Evolutionary conservation across 176 grass and related monocot genomes (phyloP).

Genomic region (Poa annua): DNA sequence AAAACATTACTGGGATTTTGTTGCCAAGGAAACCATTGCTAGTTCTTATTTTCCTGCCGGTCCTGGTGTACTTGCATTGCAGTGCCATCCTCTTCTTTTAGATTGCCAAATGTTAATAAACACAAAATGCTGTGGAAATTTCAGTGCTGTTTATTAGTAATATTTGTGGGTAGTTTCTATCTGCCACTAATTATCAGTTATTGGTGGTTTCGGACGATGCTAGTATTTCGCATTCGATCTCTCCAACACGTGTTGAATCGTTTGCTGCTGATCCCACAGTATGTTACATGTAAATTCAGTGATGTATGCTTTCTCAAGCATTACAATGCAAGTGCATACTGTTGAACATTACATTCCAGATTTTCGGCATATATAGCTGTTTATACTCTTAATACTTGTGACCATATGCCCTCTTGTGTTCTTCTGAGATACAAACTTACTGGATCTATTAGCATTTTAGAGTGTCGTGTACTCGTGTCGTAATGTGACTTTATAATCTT

Average conservation of each 20-base stretch:
- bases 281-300: background rate
- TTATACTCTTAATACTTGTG: background rate
- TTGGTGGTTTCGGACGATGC: constrained; percentile 5
- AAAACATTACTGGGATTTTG: background rate
- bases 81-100: background rate
- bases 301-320: constrained; percentile 16
- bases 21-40: background rate
- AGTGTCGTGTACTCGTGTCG: constrained; percentile 12
- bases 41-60: background rate
- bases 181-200: constrained; percentile 9
- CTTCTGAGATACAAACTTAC: background rate
- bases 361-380: background rate
- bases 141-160: background rate
- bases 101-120: background rate
- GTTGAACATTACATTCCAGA: background rate
- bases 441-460: background rate
- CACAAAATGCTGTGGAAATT: background rate
- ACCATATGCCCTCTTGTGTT: background rate
- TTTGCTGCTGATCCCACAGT: background rate
- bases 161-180: background rate
- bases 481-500: background rate
- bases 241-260: background rate
- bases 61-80: background rate
- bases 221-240: background rate
- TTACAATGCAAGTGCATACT: background rate